Percentiles rank a stretch among this genome's conserved stretches.
These are phyloP conservation scores for Epichloe sibirici DNA, from an alignment of 2,329 filamentous ascomycete species.

Conservation along the genomic window DNA sequence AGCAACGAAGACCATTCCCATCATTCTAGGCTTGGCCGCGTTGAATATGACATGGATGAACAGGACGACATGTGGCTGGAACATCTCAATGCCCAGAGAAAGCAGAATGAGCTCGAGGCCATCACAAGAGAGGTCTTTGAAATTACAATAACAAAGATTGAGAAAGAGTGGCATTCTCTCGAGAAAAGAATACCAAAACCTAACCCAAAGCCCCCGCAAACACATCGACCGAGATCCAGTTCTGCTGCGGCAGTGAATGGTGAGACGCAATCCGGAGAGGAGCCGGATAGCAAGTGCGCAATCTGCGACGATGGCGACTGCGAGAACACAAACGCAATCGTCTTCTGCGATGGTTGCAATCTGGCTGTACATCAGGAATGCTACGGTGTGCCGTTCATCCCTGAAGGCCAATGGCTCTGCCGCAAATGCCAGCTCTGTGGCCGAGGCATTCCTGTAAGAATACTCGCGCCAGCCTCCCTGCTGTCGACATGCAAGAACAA, in stretches of 20 bases:
- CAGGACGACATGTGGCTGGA: conserved; percentile 96
- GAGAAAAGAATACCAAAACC: conserved; percentile 96
- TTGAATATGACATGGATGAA: conserved; percentile 99
- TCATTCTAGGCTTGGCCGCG: conserved; percentile 52
- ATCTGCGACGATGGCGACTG: conserved; percentile 99
- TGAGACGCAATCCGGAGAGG: conserved; percentile 71
- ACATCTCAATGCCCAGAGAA: conserved; percentile 66
- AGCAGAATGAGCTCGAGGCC: conserved; percentile 59
- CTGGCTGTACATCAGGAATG: conserved; percentile 97
- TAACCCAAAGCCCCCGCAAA: conserved; percentile 91
- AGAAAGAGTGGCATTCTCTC: conserved; percentile 94
- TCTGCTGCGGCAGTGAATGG: conserved; percentile 93
- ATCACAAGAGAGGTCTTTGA: conserved; percentile 94
- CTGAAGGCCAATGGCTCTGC: conserved; percentile 96
- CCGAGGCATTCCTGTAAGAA: conserved; percentile 65
- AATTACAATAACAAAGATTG: conserved; percentile 96
- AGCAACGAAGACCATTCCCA: conserved; percentile 19
- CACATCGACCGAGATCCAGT: conserved; percentile 81
- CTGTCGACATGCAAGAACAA: not conserved
- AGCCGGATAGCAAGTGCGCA: conserved; percentile 93
- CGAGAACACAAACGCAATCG: conserved; percentile 97
- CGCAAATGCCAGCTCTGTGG: conserved; percentile 94
- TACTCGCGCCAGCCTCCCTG: not conserved
- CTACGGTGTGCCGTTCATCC: conserved; percentile 96
- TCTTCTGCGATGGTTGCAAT: conserved; percentile 97